Conservation (phyloP, 768 basidiomycete species). For the Lyophyllum shimeji region DNA sequence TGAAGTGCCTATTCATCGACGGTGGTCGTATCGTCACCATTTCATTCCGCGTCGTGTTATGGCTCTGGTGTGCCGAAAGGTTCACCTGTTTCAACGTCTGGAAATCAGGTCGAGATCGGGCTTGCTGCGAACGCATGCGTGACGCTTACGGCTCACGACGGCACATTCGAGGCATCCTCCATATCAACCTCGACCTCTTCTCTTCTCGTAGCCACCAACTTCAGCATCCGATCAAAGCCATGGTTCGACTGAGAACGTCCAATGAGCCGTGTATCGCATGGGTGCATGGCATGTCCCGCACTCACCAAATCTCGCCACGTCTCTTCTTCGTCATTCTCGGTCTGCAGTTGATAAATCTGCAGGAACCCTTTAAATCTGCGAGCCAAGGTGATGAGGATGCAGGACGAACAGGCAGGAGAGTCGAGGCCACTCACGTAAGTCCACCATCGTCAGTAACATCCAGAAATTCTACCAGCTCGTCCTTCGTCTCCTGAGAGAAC, state of each 20-base stretch:
- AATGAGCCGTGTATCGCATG: constrained; percentile 9
- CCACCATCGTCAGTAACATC: constrained; percentile 71
- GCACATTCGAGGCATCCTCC: not conserved
- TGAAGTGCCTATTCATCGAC: not conserved
- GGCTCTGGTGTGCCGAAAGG: not conserved
- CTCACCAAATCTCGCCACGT: constrained; percentile 81
- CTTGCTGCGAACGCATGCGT: not conserved
- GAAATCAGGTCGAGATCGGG: not conserved
- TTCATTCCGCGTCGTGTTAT: not conserved
- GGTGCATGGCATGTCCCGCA: constrained; percentile 1
- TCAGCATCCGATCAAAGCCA: constrained; percentile 70
- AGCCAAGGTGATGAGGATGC: not conserved
- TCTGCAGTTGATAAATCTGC: constrained; percentile 84
- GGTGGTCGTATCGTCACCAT: not conserved
- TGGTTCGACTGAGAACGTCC: constrained; percentile 54
- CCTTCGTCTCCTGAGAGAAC: constrained; percentile 75
- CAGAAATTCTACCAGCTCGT: constrained; percentile 73
- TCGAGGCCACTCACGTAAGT: constrained; percentile 57
- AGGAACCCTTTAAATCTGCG: constrained; percentile 75
- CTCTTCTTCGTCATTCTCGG: constrained; percentile 80
- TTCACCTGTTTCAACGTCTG: not conserved
- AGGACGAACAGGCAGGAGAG: not conserved
- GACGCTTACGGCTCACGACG: constrained; percentile 4
- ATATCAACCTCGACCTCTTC: constrained; percentile 42
- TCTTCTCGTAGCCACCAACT: constrained; percentile 53